Percentiles rank a stretch among this genome's conserved stretches.
These are phyloP conservation scores for Claviceps sp. DNA, from an alignment of 2,329 filamentous ascomycete species.

Conservation along the genomic window DNA sequence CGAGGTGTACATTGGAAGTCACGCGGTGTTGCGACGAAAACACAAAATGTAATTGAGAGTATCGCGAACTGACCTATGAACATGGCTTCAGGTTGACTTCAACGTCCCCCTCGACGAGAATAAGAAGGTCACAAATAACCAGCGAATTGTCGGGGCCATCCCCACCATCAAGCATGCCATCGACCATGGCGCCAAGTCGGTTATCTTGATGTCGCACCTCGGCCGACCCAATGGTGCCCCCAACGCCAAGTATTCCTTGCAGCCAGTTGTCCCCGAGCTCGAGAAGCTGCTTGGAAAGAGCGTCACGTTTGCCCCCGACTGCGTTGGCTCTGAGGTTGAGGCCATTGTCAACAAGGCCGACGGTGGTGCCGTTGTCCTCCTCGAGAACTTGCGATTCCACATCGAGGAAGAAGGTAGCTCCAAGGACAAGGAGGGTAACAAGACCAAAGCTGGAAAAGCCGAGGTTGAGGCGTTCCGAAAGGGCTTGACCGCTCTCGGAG, in stretches of 20 bases:
- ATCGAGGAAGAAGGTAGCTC: constrained; percentile 93
- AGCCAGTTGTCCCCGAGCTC: constrained; percentile 81
- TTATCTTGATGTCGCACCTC: constrained; percentile 96
- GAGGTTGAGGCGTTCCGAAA: constrained; percentile 90
- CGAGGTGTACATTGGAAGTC: neutral
- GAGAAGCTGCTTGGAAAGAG: constrained; percentile 78
- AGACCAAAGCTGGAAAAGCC: constrained; percentile 92
- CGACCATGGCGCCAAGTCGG: constrained; percentile 79
- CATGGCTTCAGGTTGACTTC: constrained; percentile 72
- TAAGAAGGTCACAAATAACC: constrained; percentile 94
- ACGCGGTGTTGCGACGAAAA: neutral
- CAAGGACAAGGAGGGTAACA: constrained; percentile 90
- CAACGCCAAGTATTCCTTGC: constrained; percentile 88
- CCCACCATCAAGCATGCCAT: constrained; percentile 92
- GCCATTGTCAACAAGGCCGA: constrained; percentile 72
- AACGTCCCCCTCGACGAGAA: constrained; percentile 91
- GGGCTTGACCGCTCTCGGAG: constrained; percentile 84
- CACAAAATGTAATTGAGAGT: neutral
- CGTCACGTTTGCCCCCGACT: constrained; percentile 83
- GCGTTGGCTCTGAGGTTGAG: constrained; percentile 81
- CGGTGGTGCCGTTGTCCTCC: constrained; percentile 70
- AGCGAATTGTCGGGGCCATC: constrained; percentile 91
- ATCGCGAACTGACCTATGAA: neutral
- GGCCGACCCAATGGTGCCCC: constrained; percentile 83
- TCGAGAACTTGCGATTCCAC: constrained; percentile 98